Percentiles rank a stretch among this genome's conserved stretches.
phyloP scores from a whole-genome alignment of 164 flowering plant genomes.

The Tetrastigma voinierianum region DNA sequence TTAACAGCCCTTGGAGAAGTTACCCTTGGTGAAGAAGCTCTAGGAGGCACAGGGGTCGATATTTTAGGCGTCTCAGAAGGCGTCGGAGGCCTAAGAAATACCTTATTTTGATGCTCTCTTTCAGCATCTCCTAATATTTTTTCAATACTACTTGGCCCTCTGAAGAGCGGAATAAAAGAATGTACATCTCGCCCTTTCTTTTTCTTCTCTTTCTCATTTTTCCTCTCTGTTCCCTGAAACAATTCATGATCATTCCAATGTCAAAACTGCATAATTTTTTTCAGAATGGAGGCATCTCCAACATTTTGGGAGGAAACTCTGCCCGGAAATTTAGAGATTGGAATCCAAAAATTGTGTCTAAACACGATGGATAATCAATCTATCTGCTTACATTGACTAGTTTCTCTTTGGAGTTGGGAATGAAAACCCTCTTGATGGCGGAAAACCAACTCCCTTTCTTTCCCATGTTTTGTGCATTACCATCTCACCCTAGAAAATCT shows the following conservation, averaged over 20 bases:
- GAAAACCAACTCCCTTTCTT: conserved; percentile 87
- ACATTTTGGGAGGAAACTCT: too few species aligned
- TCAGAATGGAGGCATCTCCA: too few species aligned
- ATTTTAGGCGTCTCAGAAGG: conserved; percentile 36
- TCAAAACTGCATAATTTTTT: not conserved
- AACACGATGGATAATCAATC: not conserved
- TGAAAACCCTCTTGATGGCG: conserved; percentile 79
- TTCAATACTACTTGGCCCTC: conserved; percentile 92
- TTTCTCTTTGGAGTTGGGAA: conserved; percentile 69
- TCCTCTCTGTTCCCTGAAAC: conserved; percentile 59
- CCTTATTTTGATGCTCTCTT: conserved; percentile 42
- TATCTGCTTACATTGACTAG: conserved; percentile 44
- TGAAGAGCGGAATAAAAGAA: conserved; percentile 75
- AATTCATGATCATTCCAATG: not conserved
- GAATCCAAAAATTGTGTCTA: not conserved
- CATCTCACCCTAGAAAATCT: conserved; percentile 18
- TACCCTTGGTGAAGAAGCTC: conserved; percentile 26
- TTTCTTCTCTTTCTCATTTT: conserved; percentile 53
- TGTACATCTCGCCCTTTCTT: conserved; percentile 56
- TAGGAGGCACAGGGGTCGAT: conserved; percentile 24
- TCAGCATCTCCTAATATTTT: conserved; percentile 90
- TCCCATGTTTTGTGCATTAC: conserved; percentile 68
- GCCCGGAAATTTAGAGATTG: too few species aligned
- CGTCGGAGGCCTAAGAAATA: conserved; percentile 36
- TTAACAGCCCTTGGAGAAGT: conserved; percentile 27